A percentile compares a stretch with the other conserved stretches of the same genome.
These are phyloP conservation scores for Paraconiothyrium sp. DNA, from an alignment of 2,329 filamentous ascomycete species.

Conservation along the genomic window DNA sequence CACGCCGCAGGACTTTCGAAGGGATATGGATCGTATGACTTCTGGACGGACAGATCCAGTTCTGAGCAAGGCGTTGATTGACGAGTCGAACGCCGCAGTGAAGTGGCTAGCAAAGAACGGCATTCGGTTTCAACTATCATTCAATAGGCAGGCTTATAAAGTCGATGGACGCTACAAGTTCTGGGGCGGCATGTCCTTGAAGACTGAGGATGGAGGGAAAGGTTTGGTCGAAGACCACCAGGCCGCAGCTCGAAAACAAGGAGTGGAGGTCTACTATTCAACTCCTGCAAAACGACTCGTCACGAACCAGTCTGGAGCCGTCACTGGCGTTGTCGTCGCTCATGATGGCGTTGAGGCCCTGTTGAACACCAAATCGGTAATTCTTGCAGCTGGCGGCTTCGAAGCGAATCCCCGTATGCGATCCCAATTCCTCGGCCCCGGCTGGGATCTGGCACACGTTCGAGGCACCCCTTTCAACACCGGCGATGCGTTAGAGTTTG, in stretches of 20 bases:
- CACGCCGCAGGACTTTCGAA: constrained; percentile 61
- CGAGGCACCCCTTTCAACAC: constrained; percentile 73
- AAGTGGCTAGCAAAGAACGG: constrained; percentile 66
- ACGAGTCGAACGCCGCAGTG: constrained; percentile 61
- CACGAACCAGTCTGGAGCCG: constrained; percentile 41
- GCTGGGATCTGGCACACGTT: constrained; percentile 70
- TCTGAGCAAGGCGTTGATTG: constrained; percentile 61
- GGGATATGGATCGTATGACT: constrained; percentile 67
- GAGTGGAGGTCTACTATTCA: constrained; percentile 58
- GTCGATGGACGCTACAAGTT: constrained; percentile 70
- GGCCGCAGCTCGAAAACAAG: constrained; percentile 54
- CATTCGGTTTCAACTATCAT: constrained; percentile 67
- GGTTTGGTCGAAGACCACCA: constrained; percentile 64
- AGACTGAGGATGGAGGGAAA: constrained; percentile 68
- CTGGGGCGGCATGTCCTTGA: constrained; percentile 72
- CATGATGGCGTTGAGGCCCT: constrained; percentile 40
- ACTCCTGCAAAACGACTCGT: constrained; percentile 57
- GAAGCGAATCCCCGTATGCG: constrained; percentile 68
- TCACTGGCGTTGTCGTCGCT: constrained; percentile 46
- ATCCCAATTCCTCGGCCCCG: constrained; percentile 64
- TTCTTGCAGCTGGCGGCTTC: constrained; percentile 71
- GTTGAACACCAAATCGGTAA: constrained; percentile 52
- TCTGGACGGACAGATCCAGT: constrained; percentile 61
- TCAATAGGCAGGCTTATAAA: constrained; percentile 72
- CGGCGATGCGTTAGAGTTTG: constrained; percentile 65